Base-by-base conservation (phyloP, 805 yeast species). In the Lipomyces starkeyi region DNA sequence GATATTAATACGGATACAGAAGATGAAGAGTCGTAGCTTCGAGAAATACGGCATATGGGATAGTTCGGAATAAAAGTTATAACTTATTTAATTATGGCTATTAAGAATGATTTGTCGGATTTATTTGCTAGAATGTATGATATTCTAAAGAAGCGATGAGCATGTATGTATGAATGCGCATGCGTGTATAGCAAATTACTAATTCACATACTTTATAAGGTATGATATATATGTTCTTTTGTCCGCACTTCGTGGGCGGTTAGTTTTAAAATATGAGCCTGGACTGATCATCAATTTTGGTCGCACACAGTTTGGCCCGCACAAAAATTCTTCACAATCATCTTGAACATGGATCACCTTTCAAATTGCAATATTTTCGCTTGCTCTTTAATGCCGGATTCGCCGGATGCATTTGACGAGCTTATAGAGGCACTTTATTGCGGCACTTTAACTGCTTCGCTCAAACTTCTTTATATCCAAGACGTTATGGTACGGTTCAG, bases 1-100 rank as follows among this genome's bases (percentile, higher is more conserved):
- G 75, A 73, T 56, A 72, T 72, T 59, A 66, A 73, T 58, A 73
- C 75, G 11, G 75, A 73, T 55, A 73, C 75, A 11, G 75, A 73
- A 55, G 74, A 70, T 43, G 75, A 73, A 57, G 58, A 62, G 20
- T 20, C 11, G 13, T 43, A 34, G 40, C 22, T 25, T 17, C 35
- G 9, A n/a, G n/a, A 29, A 49, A 11, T n/a, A 17, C 14, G 22
- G 27, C 14, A 37, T 35, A 58, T 35, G 60, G n/a, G 29, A 11
- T n/a, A 13, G 9, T 22, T 58, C 14, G 27, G 60, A 20, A 35
- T 20, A 20, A 29, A 20, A 22, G 40, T 37, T 37, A 14, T 29
- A n/a, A n/a, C n/a, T n/a, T n/a, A 29, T 29, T 6, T 29, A 29
- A 5, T 29, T 29, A 29, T 29, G 32, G 32, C 35, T 34, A 7